Conservation (phyloP, 2,329 filamentous ascomycete genomes). For the Plectosphaerella sp. region DNA sequence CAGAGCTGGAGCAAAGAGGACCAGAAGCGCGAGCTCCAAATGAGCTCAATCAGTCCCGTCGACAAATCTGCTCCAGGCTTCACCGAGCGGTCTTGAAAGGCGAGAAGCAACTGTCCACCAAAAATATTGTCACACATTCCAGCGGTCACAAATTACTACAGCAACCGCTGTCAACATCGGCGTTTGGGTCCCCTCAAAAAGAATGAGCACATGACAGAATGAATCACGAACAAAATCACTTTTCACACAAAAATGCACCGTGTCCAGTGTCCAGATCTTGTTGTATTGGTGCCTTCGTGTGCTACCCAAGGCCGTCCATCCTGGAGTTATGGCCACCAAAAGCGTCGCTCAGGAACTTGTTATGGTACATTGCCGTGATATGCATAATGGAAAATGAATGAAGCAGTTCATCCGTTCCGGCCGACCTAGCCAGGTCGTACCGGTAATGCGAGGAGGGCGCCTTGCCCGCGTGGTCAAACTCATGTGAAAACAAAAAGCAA, state of each 20-base stretch:
- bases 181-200: too few relatives aligned
- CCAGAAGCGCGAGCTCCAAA: constrained; percentile 46
- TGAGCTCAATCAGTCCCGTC: constrained; percentile 30
- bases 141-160: too few relatives aligned
- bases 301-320: neutral
- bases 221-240: neutral
- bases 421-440: too few relatives aligned
- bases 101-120: too few relatives aligned
- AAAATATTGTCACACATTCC: neutral
- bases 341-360: neutral
- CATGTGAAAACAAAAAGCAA: neutral
- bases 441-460: too few relatives aligned
- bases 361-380: neutral
- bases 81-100: constrained; percentile 29
- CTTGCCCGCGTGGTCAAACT: neutral
- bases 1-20: constrained; percentile 52
- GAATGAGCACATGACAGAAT: neutral
- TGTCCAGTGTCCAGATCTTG: neutral
- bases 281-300: neutral
- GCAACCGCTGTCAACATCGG: too few relatives aligned
- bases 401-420: too few relatives aligned
- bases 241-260: neutral
- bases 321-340: neutral
- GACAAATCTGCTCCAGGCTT: constrained; percentile 36
- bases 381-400: too few relatives aligned